Conservation (phyloP, 2,329 filamentous ascomycete species). For the Leptosphaerulina australis region DNA sequence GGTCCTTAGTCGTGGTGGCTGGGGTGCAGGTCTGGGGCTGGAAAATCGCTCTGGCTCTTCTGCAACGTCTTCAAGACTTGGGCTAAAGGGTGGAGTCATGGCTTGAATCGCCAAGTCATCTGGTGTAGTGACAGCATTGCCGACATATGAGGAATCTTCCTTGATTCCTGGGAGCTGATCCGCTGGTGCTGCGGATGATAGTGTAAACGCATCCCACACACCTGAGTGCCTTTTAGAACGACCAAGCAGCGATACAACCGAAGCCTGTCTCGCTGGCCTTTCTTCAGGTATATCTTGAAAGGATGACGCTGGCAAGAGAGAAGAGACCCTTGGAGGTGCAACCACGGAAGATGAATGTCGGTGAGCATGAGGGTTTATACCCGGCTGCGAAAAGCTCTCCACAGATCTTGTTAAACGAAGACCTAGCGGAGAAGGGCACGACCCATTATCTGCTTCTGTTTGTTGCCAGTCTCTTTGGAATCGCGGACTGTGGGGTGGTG, state of each 20-base stretch:
- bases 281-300: conserved; percentile 32
- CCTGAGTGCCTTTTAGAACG: conserved; percentile 42
- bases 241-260: conserved; percentile 7
- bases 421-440: conserved; percentile 19
- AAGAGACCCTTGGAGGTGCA: conserved; percentile 50
- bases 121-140: conserved; percentile 52
- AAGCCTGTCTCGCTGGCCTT: background rate
- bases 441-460: conserved; percentile 17
- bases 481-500: conserved; percentile 35
- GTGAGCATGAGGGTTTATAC: conserved; percentile 49
- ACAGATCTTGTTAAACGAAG: conserved; percentile 46
- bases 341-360: conserved; percentile 49
- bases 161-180: conserved; percentile 36
- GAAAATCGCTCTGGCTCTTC: conserved; percentile 47
- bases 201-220: conserved; percentile 38
- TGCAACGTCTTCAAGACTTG: conserved; percentile 45
- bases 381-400: conserved; percentile 63
- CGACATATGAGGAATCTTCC: conserved; percentile 38
- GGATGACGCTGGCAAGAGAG: conserved; percentile 30
- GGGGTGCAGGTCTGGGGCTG: conserved; percentile 44
- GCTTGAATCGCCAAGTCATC: conserved; percentile 49
- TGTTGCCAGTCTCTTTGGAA: conserved; percentile 19
- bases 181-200: conserved; percentile 25
- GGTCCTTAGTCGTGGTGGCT: conserved; percentile 31
- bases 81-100: conserved; percentile 51